Percentiles rank a stretch among this genome's conserved stretches.
Evolutionary conservation across 1,284 basidiomycete genomes (phyloP).

Genomic region (Marasmius tenuissimus): DNA sequence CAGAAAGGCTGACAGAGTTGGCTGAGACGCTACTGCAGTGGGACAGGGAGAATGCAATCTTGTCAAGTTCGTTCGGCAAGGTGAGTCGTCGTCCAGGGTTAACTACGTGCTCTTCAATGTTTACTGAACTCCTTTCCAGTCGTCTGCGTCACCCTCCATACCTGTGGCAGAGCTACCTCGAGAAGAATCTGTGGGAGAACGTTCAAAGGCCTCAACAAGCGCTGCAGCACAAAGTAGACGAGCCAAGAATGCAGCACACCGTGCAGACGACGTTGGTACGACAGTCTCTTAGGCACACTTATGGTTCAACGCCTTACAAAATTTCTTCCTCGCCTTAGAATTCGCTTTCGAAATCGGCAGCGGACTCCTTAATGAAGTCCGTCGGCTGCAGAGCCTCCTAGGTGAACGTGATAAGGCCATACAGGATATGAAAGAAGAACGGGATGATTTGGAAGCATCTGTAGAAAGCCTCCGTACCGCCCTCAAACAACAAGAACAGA

Average conservation of each 20-base stretch:
- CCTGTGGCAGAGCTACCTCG: constrained; percentile 38
- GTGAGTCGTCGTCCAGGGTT: constrained; percentile 38
- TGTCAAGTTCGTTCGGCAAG: constrained; percentile 75
- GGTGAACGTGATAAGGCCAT: constrained; percentile 88
- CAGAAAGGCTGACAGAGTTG: constrained; percentile 74
- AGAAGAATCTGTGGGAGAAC: constrained; percentile 39
- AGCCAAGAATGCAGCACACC: constrained; percentile 83
- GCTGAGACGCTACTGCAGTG: constrained; percentile 76
- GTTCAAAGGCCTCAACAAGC: constrained; percentile 40
- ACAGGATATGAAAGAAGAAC: constrained; percentile 85
- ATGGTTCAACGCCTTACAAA: constrained; percentile 17
- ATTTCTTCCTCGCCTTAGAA: constrained; percentile 46
- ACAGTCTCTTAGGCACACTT: constrained; percentile 19
- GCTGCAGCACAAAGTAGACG: constrained; percentile 76
- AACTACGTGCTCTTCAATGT: constrained; percentile 9
- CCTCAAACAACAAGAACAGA: constrained; percentile 76
- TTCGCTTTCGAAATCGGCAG: constrained; percentile 97
- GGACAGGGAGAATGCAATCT: constrained; percentile 82
- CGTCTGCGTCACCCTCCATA: constrained; percentile 34
- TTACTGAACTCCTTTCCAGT: constrained; percentile 28
- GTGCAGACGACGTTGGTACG: constrained; percentile 82
- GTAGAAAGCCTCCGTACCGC: constrained; percentile 71
- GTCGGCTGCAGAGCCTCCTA: constrained; percentile 83
- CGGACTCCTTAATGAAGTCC: constrained; percentile 84
- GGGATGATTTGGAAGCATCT: constrained; percentile 77